Conservation (phyloP, 495 filamentous ascomycete genomes). For the Trypethelium eluteriae region DNA sequence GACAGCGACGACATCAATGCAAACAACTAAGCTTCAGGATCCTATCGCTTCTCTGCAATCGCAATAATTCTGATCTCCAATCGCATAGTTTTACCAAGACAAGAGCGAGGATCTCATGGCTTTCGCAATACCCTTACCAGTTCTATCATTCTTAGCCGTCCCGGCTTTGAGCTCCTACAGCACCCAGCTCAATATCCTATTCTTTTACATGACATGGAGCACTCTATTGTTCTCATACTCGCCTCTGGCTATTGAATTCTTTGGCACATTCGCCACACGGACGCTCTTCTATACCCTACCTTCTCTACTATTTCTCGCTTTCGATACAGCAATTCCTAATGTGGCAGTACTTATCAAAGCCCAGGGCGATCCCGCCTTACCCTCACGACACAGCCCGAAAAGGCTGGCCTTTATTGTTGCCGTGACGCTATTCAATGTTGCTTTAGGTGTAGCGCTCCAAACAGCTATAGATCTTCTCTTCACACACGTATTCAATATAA, state of each 20-base stretch:
- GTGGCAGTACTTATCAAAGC: conserved; percentile 61
- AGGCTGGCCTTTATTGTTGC: conserved; percentile 37
- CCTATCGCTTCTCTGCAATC: too few relatives aligned
- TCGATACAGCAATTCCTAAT: conserved; percentile 63
- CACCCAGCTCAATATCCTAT: conserved; percentile 74
- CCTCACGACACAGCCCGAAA: conserved; percentile 31
- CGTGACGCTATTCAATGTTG: conserved; percentile 60
- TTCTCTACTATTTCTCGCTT: conserved; percentile 61
- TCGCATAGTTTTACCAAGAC: too few relatives aligned
- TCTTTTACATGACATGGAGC: conserved; percentile 87
- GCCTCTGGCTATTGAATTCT: conserved; percentile 66
- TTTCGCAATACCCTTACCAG: conserved; percentile 49
- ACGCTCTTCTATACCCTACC: conserved; percentile 65
- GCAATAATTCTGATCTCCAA: too few relatives aligned
- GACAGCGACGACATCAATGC: too few relatives aligned
- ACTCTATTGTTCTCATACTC: conserved; percentile 72
- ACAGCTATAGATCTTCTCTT: conserved; percentile 44
- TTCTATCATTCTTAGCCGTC: conserved; percentile 57
- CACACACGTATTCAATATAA: conserved; percentile 42
- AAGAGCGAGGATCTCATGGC: conserved; percentile 29
- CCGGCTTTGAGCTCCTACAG: conserved; percentile 55
- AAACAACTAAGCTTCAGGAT: too few relatives aligned
- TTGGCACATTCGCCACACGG: conserved; percentile 61
- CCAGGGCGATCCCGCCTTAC: conserved; percentile 56
- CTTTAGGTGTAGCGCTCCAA: conserved; percentile 41